Evolutionary conservation across 305 asterid genomes (phyloP).

Genomic region (Solanum hybrid): DNA sequence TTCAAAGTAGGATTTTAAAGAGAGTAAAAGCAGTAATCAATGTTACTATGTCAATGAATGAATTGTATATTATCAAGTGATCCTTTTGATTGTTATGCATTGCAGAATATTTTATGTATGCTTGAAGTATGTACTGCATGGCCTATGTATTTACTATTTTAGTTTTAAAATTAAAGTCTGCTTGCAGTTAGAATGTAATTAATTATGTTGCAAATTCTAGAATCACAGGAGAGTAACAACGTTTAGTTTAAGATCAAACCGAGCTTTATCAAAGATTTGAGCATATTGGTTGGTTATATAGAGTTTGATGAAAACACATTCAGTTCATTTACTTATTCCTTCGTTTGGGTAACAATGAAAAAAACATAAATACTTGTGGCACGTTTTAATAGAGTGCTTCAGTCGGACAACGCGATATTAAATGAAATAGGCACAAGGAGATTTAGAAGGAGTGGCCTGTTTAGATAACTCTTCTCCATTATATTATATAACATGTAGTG

Average conservation of each 20-base stretch:
- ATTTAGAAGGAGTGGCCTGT: neutral
- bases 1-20: neutral
- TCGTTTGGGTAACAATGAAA: neutral
- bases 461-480: neutral
- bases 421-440: neutral
- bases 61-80: neutral
- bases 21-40: neutral
- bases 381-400: neutral
- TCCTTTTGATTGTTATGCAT: neutral
- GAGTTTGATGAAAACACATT: neutral
- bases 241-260: neutral
- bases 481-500: neutral
- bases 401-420: neutral
- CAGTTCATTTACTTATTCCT: neutral
- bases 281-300: neutral
- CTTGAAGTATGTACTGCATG: neutral
- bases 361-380: neutral
- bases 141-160: neutral
- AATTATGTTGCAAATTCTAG: neutral
- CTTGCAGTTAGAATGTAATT: neutral
- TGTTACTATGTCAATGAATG: neutral
- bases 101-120: neutral
- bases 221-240: neutral
- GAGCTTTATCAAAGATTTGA: neutral
- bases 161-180: neutral